Evolutionary conservation across 2,329 filamentous ascomycete genomes (phyloP).

Genomic region (Apiospora phragmitis): DNA sequence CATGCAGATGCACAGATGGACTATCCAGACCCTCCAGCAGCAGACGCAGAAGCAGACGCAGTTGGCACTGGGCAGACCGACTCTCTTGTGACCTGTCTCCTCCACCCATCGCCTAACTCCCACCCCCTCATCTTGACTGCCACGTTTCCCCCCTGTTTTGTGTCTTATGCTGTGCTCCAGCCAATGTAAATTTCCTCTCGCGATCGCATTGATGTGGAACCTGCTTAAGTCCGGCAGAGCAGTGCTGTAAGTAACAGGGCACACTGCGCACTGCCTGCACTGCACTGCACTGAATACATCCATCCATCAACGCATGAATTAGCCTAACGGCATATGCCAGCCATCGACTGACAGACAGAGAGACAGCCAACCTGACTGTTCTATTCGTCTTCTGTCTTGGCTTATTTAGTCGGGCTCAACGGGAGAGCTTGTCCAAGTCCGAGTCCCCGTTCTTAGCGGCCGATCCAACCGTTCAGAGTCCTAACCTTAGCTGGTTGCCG

Average conservation of each 20-base stretch:
- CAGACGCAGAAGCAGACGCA: background rate
- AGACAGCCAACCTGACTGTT: background rate
- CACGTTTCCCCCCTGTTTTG: slow-evolving; percentile 7
- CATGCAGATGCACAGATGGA: background rate
- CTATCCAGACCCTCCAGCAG: background rate
- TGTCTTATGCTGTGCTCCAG: slow-evolving; percentile 3
- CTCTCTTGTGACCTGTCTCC: background rate
- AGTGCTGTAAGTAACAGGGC: background rate
- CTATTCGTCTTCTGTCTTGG: background rate
- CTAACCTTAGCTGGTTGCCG: background rate
- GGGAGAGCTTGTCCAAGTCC: slow-evolving; percentile 1
- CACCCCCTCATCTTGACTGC: background rate
- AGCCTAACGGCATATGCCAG: background rate
- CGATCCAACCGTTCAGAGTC: background rate
- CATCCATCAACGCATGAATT: background rate
- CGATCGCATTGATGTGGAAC: slow-evolving; percentile 6
- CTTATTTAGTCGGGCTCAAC: background rate
- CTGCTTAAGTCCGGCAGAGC: background rate
- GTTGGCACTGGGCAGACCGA: background rate
- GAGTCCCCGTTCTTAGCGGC: background rate
- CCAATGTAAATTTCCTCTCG: slow-evolving; percentile 1
- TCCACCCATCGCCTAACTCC: background rate
- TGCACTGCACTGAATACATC: background rate
- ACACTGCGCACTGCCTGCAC: background rate
- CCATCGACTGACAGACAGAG: background rate